Percentiles rank a stretch among this genome's conserved stretches.
phyloP scores from a whole-genome alignment of 2,329 filamentous ascomycete species.

The Bimuria novae-zelandiae region DNA sequence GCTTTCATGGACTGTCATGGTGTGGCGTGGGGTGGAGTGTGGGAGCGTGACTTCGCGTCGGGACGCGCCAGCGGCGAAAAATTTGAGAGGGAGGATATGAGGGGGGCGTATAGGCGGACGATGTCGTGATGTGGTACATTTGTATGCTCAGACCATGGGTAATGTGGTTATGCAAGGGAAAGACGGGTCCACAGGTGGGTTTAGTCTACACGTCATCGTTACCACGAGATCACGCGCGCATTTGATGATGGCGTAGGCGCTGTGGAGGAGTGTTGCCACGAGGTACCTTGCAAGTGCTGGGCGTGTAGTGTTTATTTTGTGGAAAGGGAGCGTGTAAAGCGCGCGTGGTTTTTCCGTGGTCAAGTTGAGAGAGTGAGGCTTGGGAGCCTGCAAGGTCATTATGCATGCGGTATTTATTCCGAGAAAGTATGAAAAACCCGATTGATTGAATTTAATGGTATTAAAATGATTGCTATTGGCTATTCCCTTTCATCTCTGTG shows the following conservation, averaged over 20 bases:
- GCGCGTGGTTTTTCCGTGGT: neutral
- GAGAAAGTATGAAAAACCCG: too few species aligned
- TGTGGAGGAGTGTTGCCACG: neutral
- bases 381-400: neutral
- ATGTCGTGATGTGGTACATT: conserved; percentile 7
- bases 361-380: neutral
- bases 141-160: conserved; percentile 9
- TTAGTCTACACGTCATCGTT: conserved; percentile 41
- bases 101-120: conserved; percentile 27
- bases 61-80: conserved; percentile 1
- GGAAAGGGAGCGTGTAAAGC: neutral
- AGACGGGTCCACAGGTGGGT: neutral
- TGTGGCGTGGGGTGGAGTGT: too few species aligned
- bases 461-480: neutral
- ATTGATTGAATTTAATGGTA: too few species aligned
- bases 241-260: neutral
- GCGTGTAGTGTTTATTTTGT: neutral
- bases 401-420: too few species aligned
- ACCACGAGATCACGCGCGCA: conserved; percentile 3
- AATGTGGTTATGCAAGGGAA: conserved; percentile 23
- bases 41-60: conserved; percentile 22
- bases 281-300: neutral
- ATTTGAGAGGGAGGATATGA: conserved; percentile 11
- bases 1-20: conserved; percentile 3
- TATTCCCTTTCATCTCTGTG: neutral